A percentile compares a stretch with the other conserved stretches of the same genome.
Conservation (phyloP, 495 filamentous ascomycete genomes). For the Cladorrhinum samala region DNA sequence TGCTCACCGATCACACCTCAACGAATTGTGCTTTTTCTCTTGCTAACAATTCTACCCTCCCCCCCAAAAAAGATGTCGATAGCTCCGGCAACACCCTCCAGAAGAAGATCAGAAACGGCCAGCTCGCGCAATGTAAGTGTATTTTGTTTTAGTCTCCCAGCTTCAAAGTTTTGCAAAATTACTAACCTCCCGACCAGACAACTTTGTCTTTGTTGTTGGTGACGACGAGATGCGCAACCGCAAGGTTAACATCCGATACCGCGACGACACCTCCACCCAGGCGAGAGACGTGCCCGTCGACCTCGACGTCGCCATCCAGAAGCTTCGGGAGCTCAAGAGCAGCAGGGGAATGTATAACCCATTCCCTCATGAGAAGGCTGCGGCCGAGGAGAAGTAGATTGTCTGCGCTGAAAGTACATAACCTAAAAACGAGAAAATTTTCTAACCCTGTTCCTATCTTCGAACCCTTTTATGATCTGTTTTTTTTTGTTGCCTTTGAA, state of each 20-base stretch:
- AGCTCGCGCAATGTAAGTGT: constrained; percentile 81
- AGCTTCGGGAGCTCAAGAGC: constrained; percentile 63
- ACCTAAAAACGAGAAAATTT: too few species aligned
- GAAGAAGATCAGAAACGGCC: constrained; percentile 90
- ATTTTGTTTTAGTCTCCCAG: constrained; percentile 37
- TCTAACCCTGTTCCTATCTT: too few species aligned
- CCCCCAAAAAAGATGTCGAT: too few species aligned
- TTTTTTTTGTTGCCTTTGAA: too few species aligned
- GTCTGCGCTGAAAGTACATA: too few species aligned
- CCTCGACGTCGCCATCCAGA: constrained; percentile 69
- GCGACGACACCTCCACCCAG: constrained; percentile 80
- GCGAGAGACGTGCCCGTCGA: constrained; percentile 59
- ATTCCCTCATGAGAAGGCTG: constrained; percentile 24
- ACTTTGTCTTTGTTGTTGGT: constrained; percentile 60
- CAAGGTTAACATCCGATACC: constrained; percentile 82
- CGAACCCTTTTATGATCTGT: too few species aligned
- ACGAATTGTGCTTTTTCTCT: constrained; percentile 1
- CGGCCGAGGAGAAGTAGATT: neutral
- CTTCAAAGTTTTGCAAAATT: constrained; percentile 1
- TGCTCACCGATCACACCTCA: too few species aligned
- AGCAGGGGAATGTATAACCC: constrained; percentile 33
- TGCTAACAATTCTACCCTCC: too few species aligned
- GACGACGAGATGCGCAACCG: constrained; percentile 69
- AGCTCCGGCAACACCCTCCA: constrained; percentile 85
- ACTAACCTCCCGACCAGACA: constrained; percentile 26